phyloP scores from a whole-genome alignment of 2,329 filamentous ascomycete genomes.

The Helotiales sp. region DNA sequence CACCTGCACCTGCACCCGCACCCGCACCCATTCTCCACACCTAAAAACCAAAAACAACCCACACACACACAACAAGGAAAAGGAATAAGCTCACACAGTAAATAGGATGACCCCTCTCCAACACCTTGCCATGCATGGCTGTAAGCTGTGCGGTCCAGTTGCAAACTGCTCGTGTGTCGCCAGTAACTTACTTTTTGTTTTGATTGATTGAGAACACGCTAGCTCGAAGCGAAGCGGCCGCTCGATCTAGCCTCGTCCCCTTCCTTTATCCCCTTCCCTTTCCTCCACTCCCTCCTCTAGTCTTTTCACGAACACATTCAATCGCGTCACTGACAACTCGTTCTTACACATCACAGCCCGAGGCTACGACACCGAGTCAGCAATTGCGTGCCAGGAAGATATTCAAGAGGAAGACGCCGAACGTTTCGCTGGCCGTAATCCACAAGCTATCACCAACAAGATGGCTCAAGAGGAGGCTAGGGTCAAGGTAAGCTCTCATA shows the following conservation, averaged over 20 bases:
- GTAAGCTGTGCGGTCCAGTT: background rate
- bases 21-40: background rate
- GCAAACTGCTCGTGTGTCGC: background rate
- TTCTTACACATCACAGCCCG: background rate
- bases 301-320: background rate
- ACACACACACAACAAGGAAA: background rate
- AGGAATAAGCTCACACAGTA: background rate
- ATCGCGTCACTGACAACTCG: background rate
- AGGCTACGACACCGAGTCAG: background rate
- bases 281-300: too few species aligned
- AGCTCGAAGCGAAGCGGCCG: conserved; percentile 10
- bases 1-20: too few species aligned
- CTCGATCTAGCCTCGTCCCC: background rate
- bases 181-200: conserved; percentile 4
- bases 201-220: background rate
- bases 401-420: background rate
- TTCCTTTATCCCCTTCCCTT: background rate
- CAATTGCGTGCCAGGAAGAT: background rate
- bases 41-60: background rate
- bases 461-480: background rate
- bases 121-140: background rate
- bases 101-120: background rate
- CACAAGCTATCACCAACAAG: background rate
- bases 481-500: background rate
- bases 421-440: background rate